Evolutionary conservation across 257 asterid genomes (phyloP), one percentile per base, ranked within the genome.

Genomic region (Craterostigma plantagineum): DNA sequence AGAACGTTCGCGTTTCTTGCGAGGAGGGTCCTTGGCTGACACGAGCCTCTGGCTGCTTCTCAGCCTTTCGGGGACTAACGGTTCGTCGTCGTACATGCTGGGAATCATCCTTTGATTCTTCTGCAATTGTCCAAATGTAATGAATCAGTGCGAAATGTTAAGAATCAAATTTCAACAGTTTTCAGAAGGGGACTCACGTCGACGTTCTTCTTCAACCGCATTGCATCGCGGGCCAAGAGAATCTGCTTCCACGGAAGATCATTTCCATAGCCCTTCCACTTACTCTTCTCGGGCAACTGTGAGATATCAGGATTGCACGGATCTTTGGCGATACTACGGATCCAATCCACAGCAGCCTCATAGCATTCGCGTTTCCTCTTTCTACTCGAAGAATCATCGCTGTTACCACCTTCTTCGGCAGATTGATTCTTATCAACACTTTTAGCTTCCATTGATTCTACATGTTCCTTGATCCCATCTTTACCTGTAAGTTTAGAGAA

Each of bases 101-200:
- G 95, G 98, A 47, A 76, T 92, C 82, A 87, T 73, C 73, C 60
- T 80, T 65, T 72, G 92, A 55, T 63, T 73, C 66, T 67, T 75
- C 99, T 83, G 70, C 71, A 56, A 60, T 45, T 58, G 41, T 49
- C n/a, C n/a, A n/a, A n/a, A n/a, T 4, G 40, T 11, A 60, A 46
- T n/a, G n/a, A 52, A 27, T 39, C 59, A n/a, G n/a, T n/a, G n/a
- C n/a, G n/a, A n/a, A n/a, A n/a, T n/a, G n/a, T n/a, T n/a, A n/a
- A n/a, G n/a, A n/a, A n/a, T n/a, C n/a, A n/a, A n/a, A n/a, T n/a
- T n/a, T n/a, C n/a, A n/a, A n/a, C n/a, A n/a, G n/a, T n/a, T n/a
- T n/a, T n/a, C n/a, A n/a, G n/a, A n/a, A n/a, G n/a, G n/a, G n/a
- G n/a, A n/a, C 59, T 62, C 33, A 67, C 46, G 61, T 70, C 79